These are phyloP conservation scores for Debaryomyces nepalensis DNA, from an alignment of 1,139 yeast species.

Conservation along the genomic window DNA sequence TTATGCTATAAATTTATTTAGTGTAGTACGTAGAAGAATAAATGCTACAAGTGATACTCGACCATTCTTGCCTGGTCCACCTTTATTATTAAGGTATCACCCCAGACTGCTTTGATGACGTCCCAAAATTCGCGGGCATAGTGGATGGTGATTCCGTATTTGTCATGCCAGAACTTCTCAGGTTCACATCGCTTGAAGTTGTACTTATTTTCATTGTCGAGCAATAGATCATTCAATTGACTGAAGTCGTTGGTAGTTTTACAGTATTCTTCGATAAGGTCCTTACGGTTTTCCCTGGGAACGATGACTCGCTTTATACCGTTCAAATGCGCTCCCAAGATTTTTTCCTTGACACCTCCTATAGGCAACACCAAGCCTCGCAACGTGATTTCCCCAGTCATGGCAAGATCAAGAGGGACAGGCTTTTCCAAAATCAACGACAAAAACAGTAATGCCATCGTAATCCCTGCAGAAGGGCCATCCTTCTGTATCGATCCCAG, in stretches of 20 bases:
- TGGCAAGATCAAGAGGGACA: conserved; percentile 72
- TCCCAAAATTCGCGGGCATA: conserved; percentile 84
- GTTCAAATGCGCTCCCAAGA: conserved; percentile 81
- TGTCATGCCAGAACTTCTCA: conserved; percentile 51
- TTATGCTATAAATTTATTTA: too few species aligned
- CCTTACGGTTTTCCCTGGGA: conserved; percentile 73
- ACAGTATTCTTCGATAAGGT: conserved; percentile 64
- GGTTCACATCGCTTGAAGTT: conserved; percentile 44
- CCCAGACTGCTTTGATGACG: conserved; percentile 73
- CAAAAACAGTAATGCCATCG: conserved; percentile 81
- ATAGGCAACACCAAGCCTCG: conserved; percentile 87
- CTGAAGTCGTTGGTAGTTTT: conserved; percentile 35
- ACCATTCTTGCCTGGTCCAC: conserved; percentile 36
- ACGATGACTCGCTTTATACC: conserved; percentile 62
- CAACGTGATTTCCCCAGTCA: conserved; percentile 93
- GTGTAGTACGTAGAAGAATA: too few species aligned
- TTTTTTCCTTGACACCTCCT: conserved; percentile 87
- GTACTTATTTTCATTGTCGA: conserved; percentile 37
- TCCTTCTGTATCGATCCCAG: conserved; percentile 88
- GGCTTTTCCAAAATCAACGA: conserved; percentile 72
- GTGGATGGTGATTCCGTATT: conserved; percentile 57
- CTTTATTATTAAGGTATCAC: conserved; percentile 40
- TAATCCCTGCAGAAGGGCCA: conserved; percentile 93
- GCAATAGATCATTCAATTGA: conserved; percentile 39
- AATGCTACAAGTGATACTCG: conserved; percentile 44